phyloP scores from a whole-genome alignment of 176 grass and related monocot genomes.

The Zea luxurians region DNA sequence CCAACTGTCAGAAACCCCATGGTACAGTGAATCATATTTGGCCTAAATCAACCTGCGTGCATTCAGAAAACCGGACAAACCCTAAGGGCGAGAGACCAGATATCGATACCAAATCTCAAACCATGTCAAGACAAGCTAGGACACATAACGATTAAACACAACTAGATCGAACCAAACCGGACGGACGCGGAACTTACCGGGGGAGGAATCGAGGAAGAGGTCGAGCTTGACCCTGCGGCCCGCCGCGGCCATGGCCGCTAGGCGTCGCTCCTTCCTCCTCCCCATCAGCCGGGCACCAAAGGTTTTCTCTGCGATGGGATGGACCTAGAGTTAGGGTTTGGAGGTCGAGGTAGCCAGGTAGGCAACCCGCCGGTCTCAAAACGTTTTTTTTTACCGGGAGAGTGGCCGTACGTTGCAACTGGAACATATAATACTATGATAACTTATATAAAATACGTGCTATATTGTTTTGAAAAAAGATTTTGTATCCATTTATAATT shows the following conservation, averaged over 20 bases:
- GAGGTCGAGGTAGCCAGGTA: background rate
- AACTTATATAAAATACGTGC: too few relatives aligned
- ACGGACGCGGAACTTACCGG: constrained; percentile 44
- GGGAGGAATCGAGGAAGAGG: constrained; percentile 79
- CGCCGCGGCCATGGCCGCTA: constrained; percentile 62
- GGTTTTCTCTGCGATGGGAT: background rate
- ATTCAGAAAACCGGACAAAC: background rate
- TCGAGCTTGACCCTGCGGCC: constrained; percentile 94
- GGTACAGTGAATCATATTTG: background rate
- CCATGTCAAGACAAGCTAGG: background rate
- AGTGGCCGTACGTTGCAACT: too few relatives aligned
- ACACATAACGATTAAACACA: background rate
- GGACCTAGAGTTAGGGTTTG: constrained; percentile 47
- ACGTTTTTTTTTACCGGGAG: too few relatives aligned
- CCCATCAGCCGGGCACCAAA: constrained; percentile 54
- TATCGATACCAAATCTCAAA: background rate
- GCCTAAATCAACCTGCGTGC: background rate
- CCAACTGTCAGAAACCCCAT: background rate
- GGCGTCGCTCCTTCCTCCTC: constrained; percentile 90
- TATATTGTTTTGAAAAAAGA: too few relatives aligned
- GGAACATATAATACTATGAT: too few relatives aligned
- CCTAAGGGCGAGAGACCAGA: background rate
- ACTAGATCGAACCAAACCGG: background rate
- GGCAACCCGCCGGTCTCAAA: background rate
- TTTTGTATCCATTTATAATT: too few relatives aligned